phyloP scores from a whole-genome alignment of 2,329 filamentous ascomycete genomes.

The Allantophomopsis cytisporea region DNA sequence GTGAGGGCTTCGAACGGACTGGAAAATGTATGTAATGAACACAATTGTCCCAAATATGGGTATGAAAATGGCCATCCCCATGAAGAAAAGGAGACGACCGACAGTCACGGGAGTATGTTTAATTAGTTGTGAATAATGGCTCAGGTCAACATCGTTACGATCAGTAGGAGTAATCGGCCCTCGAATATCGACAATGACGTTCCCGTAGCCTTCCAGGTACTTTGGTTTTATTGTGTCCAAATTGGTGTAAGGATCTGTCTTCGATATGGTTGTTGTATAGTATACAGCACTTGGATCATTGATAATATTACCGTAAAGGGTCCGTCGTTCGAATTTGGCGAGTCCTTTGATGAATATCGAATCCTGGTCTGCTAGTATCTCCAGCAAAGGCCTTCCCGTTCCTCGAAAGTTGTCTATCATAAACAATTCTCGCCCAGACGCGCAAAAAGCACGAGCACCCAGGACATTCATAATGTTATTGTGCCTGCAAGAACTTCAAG shows the following conservation, averaged over 20 bases:
- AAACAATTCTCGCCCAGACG: constrained; percentile 79
- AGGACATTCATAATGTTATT: constrained; percentile 71
- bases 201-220: constrained; percentile 59
- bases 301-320: constrained; percentile 72
- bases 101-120: constrained; percentile 18
- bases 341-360: constrained; percentile 79
- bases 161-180: constrained; percentile 41
- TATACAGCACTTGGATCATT: constrained; percentile 75
- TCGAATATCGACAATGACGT: constrained; percentile 59
- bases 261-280: constrained; percentile 70
- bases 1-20: constrained; percentile 60
- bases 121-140: constrained; percentile 10
- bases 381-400: constrained; percentile 67
- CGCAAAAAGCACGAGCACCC: constrained; percentile 67
- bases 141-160: constrained; percentile 9
- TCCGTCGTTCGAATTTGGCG: constrained; percentile 60
- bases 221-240: constrained; percentile 55
- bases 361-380: constrained; percentile 67
- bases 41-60: constrained; percentile 58
- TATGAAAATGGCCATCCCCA: constrained; percentile 56
- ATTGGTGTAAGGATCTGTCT: constrained; percentile 64
- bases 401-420: constrained; percentile 75
- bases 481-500: too few relatives aligned
- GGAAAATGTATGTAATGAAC: constrained; percentile 64
- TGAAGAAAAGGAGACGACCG: constrained; percentile 42